Evolutionary conservation across 2,329 filamentous ascomycete genomes (phyloP), one percentile per base, ranked within the genome.

Genomic region (Fusarium chlamydosporum): DNA sequence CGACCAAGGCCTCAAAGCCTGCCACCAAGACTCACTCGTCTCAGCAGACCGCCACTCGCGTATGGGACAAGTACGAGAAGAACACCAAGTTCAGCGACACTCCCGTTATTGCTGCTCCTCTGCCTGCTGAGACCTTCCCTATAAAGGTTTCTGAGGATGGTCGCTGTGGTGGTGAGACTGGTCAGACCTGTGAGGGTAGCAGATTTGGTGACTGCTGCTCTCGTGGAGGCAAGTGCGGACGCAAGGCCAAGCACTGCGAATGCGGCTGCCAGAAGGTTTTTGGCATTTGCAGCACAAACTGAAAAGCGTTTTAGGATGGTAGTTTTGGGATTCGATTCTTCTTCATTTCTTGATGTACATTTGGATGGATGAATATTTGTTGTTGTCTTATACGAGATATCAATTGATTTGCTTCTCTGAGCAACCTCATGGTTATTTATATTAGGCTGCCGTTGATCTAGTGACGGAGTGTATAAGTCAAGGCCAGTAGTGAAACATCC

Each of bases 151-250:
- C 80, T 1, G 69, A 76, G 20, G 78, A 83, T 48, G 81, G 80
- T 16, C 75, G 73, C 18, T 83, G 82, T 54, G 82, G 80, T 23
- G 80, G 78, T 43, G 67, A 75, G 23, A 76, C 74, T 18, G 79
- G 78, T 18, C 78, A 78, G 62, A 83, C 80, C 27, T 83, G 82
- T 65, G 67, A 75, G 37, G 81, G 80, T n/a, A 81, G 79, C 61
- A 48, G 66, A 11, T 82, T 79, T 56, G 82, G 82, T 4, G 70
- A 79, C 57, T 83, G 83, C 76, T 85, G 82, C 75, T 82, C 80
- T 16, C 74, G 71, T 56, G 73, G 74, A 65, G 74, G 79, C 47
- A 77, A 75, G 71, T 85, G 83, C 56, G 79, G 79, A 7, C 74
- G 71, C 41, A 77, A 76, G 65, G 73, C 71, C 34, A 71, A 74